Evolutionary conservation across 2,329 filamentous ascomycete species (phyloP).

Genomic region (Huntiella savannae): DNA sequence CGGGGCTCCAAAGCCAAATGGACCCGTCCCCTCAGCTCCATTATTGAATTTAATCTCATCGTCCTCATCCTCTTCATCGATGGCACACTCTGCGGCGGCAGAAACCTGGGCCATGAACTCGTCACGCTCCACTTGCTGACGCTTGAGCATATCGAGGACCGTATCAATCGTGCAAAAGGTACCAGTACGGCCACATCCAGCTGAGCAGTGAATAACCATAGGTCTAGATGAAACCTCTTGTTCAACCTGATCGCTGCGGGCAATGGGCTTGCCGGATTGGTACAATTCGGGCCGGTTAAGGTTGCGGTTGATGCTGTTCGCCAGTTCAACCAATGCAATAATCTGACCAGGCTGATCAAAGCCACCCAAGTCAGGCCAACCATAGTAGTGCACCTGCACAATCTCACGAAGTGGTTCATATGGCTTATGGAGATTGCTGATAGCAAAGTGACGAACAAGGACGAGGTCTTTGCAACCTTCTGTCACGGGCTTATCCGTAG

Average conservation of each 20-base stretch:
- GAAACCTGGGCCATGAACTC: slow-evolving; percentile 10
- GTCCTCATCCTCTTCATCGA: too few relatives aligned
- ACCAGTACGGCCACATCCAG: slow-evolving; percentile 85
- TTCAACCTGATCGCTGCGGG: slow-evolving; percentile 38
- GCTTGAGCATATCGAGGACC: slow-evolving; percentile 89
- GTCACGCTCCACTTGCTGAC: slow-evolving; percentile 37
- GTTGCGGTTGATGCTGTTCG: slow-evolving; percentile 51
- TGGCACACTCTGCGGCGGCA: slow-evolving; percentile 15
- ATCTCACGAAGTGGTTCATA: slow-evolving; percentile 81
- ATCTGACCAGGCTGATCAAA: slow-evolving; percentile 78
- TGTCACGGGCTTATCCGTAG: slow-evolving; percentile 14
- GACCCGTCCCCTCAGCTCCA: too few relatives aligned
- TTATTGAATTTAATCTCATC: too few relatives aligned
- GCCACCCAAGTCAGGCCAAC: slow-evolving; percentile 95
- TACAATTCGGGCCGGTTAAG: slow-evolving; percentile 26
- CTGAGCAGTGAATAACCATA: slow-evolving; percentile 85
- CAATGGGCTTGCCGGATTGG: slow-evolving; percentile 17
- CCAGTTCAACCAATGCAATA: slow-evolving; percentile 73
- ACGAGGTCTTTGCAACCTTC: slow-evolving; percentile 50
- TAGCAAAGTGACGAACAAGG: slow-evolving; percentile 67
- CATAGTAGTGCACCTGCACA: slow-evolving; percentile 81
- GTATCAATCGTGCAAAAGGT: slow-evolving; percentile 94
- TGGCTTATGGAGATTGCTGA: slow-evolving; percentile 57
- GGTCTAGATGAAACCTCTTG: slow-evolving; percentile 37
- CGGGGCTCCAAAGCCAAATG: too few relatives aligned